These are phyloP conservation scores for Pythium sukuiense DNA, from an alignment of 352 stramenopile genomes.

Conservation along the genomic window DNA sequence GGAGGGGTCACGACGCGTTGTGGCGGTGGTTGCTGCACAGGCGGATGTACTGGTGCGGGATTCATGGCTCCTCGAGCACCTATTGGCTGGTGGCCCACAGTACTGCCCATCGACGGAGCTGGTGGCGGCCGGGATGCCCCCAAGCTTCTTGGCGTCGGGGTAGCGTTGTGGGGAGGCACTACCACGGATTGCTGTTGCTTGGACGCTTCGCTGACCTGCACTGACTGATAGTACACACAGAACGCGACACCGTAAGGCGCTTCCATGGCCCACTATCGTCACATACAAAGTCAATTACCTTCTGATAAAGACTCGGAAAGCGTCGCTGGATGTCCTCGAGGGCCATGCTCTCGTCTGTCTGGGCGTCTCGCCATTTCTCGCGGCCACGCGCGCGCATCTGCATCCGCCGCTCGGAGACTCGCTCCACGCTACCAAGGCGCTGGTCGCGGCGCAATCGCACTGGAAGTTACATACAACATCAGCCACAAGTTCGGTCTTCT, in stretches of 20 bases:
- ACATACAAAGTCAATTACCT: conserved; percentile 19
- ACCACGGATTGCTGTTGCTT: neutral
- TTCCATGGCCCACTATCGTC: neutral
- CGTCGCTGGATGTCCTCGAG: conserved; percentile 38
- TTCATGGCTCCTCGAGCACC: neutral
- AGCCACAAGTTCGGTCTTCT: neutral
- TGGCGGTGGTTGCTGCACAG: neutral
- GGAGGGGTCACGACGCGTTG: neutral
- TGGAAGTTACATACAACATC: conserved; percentile 1
- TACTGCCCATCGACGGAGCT: neutral
- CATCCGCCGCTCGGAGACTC: conserved; percentile 38
- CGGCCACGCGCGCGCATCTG: conserved; percentile 41
- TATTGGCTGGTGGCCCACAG: neutral
- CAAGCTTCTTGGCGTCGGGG: neutral
- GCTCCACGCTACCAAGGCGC: conserved; percentile 12
- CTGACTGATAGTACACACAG: neutral
- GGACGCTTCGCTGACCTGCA: neutral
- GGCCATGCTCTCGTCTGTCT: conserved; percentile 28
- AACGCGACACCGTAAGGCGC: neutral
- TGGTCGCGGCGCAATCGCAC: conserved; percentile 34
- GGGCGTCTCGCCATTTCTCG: conserved; percentile 31
- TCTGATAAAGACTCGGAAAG: conserved; percentile 47
- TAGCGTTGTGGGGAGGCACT: neutral
- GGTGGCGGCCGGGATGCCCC: neutral
- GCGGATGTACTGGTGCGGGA: neutral